Evolutionary conservation across 129 eudicot species (phyloP), one percentile per base, ranked within the genome.

Genomic region (Tagetes erecta): DNA sequence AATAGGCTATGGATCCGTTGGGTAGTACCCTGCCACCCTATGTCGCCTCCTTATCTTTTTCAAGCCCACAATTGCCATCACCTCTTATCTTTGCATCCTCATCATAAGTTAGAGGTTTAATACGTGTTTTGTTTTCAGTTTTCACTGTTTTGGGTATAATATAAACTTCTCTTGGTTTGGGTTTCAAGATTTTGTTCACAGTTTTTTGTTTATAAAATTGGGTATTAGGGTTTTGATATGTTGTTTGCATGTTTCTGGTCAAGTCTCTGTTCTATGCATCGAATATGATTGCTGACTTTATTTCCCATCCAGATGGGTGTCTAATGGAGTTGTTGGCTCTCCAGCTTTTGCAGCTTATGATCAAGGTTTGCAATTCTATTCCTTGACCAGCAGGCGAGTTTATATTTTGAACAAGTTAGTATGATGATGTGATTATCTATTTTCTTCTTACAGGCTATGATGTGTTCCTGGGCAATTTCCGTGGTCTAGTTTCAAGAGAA

Each of bases 271-370:
- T 56, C 37, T 37, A 5, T 64, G 31, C 0, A 7, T 65, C 1
- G 50, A n/a, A 65, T n/a, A 13, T 46, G 42, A 73, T 12, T 40
- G 50, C 59, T 53, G 68, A 79, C 38, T 64, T 13, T 8, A 5
- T 41, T 63, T 40, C 64, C 7, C 30, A 31, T 77, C 11, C 86
- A 94, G 98, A 52, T 94, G 98, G 98, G 96, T 94, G 68, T 88
- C 97, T 69, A 94, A 94, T 76, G 97, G 98, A 80, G 91, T 94
- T 11, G 97, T 94, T 72, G 98, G 98, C 66, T 94, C 98, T 73
- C 98, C 98, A 10, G 98, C 98, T 78, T 94, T 94, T 82, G 98
- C 98, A 51, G 98, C 98, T 65, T 94, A 68, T 74, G 98, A 94
- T 88, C 98, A 94, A 88, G 98, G 98, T 94, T 84, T 60, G 86